A percentile compares a stretch with the other conserved stretches of the same genome.
These are phyloP conservation scores for Linnemannia exigua DNA, from an alignment of 192 early-diverging fungal genomes.

Conservation along the genomic window DNA sequence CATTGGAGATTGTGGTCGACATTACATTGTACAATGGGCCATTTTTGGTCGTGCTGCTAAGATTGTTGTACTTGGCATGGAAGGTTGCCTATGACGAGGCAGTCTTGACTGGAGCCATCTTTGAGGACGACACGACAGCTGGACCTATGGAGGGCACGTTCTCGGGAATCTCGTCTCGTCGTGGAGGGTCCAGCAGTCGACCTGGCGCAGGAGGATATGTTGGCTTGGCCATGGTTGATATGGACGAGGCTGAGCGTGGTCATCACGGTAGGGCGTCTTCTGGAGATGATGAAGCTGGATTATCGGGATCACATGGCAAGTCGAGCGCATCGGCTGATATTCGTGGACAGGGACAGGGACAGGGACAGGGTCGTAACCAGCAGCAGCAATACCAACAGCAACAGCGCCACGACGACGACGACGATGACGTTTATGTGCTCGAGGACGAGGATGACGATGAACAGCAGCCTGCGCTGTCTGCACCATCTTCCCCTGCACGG, in stretches of 20 bases:
- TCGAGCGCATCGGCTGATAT: background rate
- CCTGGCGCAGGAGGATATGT: slow-evolving; percentile 34
- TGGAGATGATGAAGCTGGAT: background rate
- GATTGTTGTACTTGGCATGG: slow-evolving; percentile 40
- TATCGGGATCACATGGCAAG: background rate
- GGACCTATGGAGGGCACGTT: slow-evolving; percentile 7
- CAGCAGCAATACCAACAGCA: background rate
- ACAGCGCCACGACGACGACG: background rate
- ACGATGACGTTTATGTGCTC: slow-evolving; percentile 25
- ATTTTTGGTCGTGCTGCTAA: slow-evolving; percentile 33
- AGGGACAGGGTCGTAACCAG: background rate
- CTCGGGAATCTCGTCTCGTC: slow-evolving; percentile 5
- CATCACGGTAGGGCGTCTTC: background rate
- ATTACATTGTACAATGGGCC: slow-evolving; percentile 46
- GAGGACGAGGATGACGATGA: slow-evolving; percentile 40
- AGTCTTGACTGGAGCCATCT: slow-evolving; percentile 43
- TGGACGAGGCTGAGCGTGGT: slow-evolving; percentile 41
- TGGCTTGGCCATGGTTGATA: slow-evolving; percentile 48
- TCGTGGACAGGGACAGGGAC: background rate
- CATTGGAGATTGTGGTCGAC: slow-evolving; percentile 51
- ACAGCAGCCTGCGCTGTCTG: background rate
- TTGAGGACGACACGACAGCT: slow-evolving; percentile 30
- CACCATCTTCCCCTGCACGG: background rate
- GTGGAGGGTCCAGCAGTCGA: slow-evolving; percentile 11
- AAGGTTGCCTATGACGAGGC: slow-evolving; percentile 56